phyloP scores from a whole-genome alignment of 768 basidiomycete species.

The Arthromyces matolae region DNA sequence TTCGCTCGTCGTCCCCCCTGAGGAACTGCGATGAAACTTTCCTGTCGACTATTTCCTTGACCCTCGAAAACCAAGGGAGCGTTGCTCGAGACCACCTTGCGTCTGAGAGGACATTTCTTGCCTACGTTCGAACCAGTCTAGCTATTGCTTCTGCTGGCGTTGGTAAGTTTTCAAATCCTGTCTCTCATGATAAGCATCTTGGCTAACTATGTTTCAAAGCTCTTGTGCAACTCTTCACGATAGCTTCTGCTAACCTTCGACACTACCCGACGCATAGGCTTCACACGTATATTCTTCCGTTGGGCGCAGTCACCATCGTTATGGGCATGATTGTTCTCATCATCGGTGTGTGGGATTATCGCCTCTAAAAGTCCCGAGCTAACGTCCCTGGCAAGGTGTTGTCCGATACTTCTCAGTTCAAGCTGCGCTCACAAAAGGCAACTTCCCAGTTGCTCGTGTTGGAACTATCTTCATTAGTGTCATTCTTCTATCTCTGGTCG shows the following conservation, averaged over 20 bases:
- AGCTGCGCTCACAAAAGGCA: slow-evolving; percentile 20
- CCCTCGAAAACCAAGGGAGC: slow-evolving; percentile 45
- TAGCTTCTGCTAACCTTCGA: slow-evolving; percentile 14
- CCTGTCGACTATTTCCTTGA: slow-evolving; percentile 12
- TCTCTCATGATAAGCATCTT: not conserved
- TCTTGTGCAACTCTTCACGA: slow-evolving; percentile 21
- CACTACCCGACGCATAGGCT: slow-evolving; percentile 14
- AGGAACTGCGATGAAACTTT: not conserved
- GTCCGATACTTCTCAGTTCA: slow-evolving; percentile 21
- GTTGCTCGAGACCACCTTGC: slow-evolving; percentile 55
- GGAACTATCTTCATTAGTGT: slow-evolving; percentile 15
- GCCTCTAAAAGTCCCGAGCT: not conserved
- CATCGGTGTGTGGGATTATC: slow-evolving; percentile 13
- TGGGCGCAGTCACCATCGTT: slow-evolving; percentile 19
- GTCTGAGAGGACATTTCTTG: slow-evolving; percentile 49
- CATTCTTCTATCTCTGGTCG: slow-evolving; percentile 14
- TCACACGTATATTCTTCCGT: slow-evolving; percentile 19
- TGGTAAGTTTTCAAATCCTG: slow-evolving; percentile 17
- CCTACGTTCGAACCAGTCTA: slow-evolving; percentile 51
- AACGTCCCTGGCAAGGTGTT: slow-evolving; percentile 4
- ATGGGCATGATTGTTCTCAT: slow-evolving; percentile 19
- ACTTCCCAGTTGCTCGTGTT: slow-evolving; percentile 19
- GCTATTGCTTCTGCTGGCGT: slow-evolving; percentile 51
- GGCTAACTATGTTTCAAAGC: slow-evolving; percentile 11
- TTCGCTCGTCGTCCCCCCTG: not conserved